Base-by-base conservation (phyloP, 1,284 basidiomycete genomes). In the Cryptococcus maquisensis region DNA sequence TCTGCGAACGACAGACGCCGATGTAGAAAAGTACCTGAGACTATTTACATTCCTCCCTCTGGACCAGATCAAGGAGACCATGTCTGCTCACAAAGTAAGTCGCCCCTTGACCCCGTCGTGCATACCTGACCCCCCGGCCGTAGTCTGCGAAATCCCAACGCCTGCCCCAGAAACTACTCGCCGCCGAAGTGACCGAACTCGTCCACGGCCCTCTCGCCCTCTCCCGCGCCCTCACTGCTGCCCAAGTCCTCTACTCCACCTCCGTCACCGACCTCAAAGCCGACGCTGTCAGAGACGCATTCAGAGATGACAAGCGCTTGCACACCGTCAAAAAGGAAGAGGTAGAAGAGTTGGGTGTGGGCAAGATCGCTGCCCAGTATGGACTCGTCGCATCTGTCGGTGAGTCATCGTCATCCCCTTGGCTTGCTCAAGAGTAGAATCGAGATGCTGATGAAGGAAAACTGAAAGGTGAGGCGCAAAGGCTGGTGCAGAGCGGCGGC, bases 151-250 rank as follows among this genome's bases (percentile, higher is more conserved):
- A 86, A 86, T 3, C 83, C 84, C 57, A 74, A 76, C 53, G 84
- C 88, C 16, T 64, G 73, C 90, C 90, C 2, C 95, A 98, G 71
- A 81, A 79, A n/a, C 72, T 82, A 10, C 80, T 98, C 2, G 95
- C 95, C 6, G 79, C 82, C 8, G 92, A 98, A 75, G 85, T 96
- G 6, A 96, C 92, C 0, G 83, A 88, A 60, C 81, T 98, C 54
- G 84, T 95, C 4, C 93, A 97, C 67, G 83, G 85, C 49, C 71
- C 60, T 16, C 57, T 69, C 3, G 80, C 80, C 38, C 76, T 80
- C 24, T 60, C 64, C 23, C 81, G 79, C 48, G 88, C 88, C 2
- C 77, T 81, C 53, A 79, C 80, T 0, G 80, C 83, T 6, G 86
- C 86, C 0, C 72, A 76, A 50, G 75, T 87, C 21, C 77, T 90